These are phyloP conservation scores for Hypsizygus ulmarius DNA, from an alignment of 1,284 basidiomycete species.

Conservation along the genomic window DNA sequence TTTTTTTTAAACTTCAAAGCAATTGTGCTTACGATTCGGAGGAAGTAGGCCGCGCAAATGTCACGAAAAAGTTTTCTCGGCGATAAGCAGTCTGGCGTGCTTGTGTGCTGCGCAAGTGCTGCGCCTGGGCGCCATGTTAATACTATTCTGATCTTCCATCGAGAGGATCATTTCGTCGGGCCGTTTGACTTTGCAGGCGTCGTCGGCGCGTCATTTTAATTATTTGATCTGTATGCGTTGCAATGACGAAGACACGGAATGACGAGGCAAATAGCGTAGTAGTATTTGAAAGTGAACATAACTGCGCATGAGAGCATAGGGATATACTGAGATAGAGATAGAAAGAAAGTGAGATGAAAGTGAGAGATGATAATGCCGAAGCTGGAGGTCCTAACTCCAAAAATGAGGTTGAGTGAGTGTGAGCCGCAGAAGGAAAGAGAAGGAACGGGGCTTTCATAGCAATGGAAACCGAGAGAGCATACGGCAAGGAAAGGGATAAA, in stretches of 20 bases:
- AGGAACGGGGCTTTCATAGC: neutral
- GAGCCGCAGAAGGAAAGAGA: neutral
- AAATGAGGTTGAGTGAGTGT: slow-evolving; percentile 11
- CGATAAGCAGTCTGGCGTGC: too few relatives aligned
- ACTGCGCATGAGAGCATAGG: neutral
- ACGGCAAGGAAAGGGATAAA: neutral
- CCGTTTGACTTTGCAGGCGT: too few relatives aligned
- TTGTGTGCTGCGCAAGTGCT: too few relatives aligned
- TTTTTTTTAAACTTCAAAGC: too few relatives aligned
- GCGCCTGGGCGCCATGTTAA: too few relatives aligned
- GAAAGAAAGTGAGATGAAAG: neutral
- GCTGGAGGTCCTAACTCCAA: neutral
- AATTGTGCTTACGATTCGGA: too few relatives aligned
- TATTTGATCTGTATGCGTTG: neutral
- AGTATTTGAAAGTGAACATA: slow-evolving; percentile 2
- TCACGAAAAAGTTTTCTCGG: too few relatives aligned
- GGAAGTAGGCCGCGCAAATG: too few relatives aligned
- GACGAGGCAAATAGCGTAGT: slow-evolving; percentile 2
- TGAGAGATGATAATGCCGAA: neutral
- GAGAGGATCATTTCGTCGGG: too few relatives aligned
- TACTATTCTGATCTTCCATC: too few relatives aligned
- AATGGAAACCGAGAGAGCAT: too few relatives aligned
- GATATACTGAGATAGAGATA: neutral
- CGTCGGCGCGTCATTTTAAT: too few relatives aligned
- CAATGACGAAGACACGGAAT: neutral